A percentile compares a stretch with the other conserved stretches of the same genome.
Evolutionary conservation across 495 filamentous ascomycete genomes (phyloP).

Genomic region (Xylaria sp.): DNA sequence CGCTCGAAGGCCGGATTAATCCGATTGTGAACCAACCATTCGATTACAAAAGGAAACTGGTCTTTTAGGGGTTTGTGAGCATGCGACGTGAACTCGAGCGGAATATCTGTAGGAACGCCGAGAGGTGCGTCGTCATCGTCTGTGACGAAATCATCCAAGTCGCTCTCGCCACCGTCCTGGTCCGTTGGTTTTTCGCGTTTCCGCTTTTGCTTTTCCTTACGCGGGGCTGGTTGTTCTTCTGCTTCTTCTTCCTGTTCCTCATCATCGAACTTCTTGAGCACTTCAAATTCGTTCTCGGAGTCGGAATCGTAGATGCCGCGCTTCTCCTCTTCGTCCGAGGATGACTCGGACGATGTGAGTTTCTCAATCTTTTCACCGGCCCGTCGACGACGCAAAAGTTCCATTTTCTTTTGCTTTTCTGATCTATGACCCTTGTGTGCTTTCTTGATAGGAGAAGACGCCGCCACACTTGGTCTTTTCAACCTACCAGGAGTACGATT

Average conservation of each 20-base stretch:
- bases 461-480: slow-evolving; percentile 25
- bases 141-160: slow-evolving; percentile 75
- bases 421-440: slow-evolving; percentile 34
- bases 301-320: slow-evolving; percentile 53
- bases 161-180: slow-evolving; percentile 58
- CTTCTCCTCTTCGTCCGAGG: slow-evolving; percentile 43
- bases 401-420: slow-evolving; percentile 49
- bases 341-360: slow-evolving; percentile 43
- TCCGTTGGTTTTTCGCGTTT: slow-evolving; percentile 44
- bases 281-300: slow-evolving; percentile 41
- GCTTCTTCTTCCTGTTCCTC: slow-evolving; percentile 47
- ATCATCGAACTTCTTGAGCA: slow-evolving; percentile 55
- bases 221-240: slow-evolving; percentile 18
- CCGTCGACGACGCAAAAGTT: slow-evolving; percentile 62
- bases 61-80: slow-evolving; percentile 73
- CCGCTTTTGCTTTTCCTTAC: slow-evolving; percentile 27
- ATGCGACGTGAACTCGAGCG: slow-evolving; percentile 73
- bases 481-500: slow-evolving; percentile 32
- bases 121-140: slow-evolving; percentile 70
- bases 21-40: slow-evolving; percentile 78
- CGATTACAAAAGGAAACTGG: slow-evolving; percentile 78
- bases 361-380: slow-evolving; percentile 61
- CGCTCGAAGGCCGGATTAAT: slow-evolving; percentile 77
- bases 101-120: slow-evolving; percentile 69
- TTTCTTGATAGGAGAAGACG: slow-evolving; percentile 33